Percentiles rank a stretch among this genome's conserved stretches.
Evolutionary conservation across 805 yeast species (phyloP).

Genomic region (Candida mattraensis): DNA sequence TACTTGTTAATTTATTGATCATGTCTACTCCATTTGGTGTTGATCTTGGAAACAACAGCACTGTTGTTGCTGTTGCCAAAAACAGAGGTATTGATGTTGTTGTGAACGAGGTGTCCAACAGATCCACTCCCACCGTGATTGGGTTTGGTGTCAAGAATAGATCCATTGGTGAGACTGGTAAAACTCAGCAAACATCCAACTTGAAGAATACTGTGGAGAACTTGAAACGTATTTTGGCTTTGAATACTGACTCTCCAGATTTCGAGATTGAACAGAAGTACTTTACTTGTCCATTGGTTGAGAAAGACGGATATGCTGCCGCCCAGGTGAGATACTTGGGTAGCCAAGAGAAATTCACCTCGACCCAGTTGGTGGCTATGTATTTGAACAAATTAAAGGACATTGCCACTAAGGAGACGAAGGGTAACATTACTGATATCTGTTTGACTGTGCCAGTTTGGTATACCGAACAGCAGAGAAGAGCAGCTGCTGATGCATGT

Average conservation of each 20-base stretch:
- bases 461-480: constrained; percentile 96
- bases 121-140: constrained; percentile 85
- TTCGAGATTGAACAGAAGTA: constrained; percentile 70
- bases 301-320: constrained; percentile 73
- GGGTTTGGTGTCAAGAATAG: constrained; percentile 91
- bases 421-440: constrained; percentile 79
- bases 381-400: constrained; percentile 87
- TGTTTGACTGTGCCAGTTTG: constrained; percentile 95
- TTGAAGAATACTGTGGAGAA: constrained; percentile 95
- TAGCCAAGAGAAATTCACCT: constrained; percentile 72
- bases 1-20: constrained; percentile 9
- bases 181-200: constrained; percentile 95
- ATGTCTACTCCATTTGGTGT: constrained; percentile 97
- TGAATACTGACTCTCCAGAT: constrained; percentile 72
- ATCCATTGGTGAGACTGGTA: constrained; percentile 92
- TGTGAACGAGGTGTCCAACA: constrained; percentile 97
- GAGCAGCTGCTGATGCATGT: constrained; percentile 94
- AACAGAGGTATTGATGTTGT: constrained; percentile 98
- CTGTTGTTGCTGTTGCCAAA: constrained; percentile 94
- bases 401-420: constrained; percentile 78
- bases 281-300: constrained; percentile 70
- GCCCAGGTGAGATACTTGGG: constrained; percentile 85
- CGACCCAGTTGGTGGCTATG: constrained; percentile 94
- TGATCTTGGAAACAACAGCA: constrained; percentile 93
- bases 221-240: constrained; percentile 89